Evolutionary conservation across 495 filamentous ascomycete species (phyloP), one percentile per base, ranked within the genome.

Genomic region (Penicillium canariense): DNA sequence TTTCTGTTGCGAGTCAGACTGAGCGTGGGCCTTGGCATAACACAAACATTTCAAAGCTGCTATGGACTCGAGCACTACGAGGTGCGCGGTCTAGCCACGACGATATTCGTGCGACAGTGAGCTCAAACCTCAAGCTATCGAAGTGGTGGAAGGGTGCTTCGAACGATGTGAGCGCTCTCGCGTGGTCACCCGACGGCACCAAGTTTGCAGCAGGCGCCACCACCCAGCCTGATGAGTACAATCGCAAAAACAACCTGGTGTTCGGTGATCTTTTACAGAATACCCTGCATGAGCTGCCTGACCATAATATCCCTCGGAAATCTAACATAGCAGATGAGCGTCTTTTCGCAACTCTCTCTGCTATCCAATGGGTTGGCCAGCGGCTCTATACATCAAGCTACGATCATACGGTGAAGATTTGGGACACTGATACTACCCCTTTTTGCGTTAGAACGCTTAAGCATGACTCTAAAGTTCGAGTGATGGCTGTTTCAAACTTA

Each of bases 331-430:
- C 79, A 38, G 76, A 85, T 52, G 79, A 81, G 34, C 87, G 88
- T 43, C 75, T 96, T 0, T 96, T 87, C 55, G 84, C 83, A 51
- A 95, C 88, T 2, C 86, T 96, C 0, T 84, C 86, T 2, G 79
- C 82, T n/a, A 82, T 90, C 3, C 81, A 86, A 35, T 95, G 91
- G 72, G 85, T 85, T 30, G 81, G 80, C 18, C 65, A 77, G 4
- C 71, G 71, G 4, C 76, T 91, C 0, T 96, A 86, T 56, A 91
- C 91, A 0, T 86, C 85, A 0, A 88, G 90, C 23, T 95, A 89
- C 59, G 94, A 98, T 56, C 72, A 82, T 6, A 87, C 83, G 0
- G 85, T 94, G 20, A 90, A 91, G 50, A 67, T 90, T 8, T 97
- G 91, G 89, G 73, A 82, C 49, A 69, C 80, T 0, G 32, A 30